Conservation (phyloP, 2,329 filamentous ascomycete genomes). For the Microsporum audouinii region DNA sequence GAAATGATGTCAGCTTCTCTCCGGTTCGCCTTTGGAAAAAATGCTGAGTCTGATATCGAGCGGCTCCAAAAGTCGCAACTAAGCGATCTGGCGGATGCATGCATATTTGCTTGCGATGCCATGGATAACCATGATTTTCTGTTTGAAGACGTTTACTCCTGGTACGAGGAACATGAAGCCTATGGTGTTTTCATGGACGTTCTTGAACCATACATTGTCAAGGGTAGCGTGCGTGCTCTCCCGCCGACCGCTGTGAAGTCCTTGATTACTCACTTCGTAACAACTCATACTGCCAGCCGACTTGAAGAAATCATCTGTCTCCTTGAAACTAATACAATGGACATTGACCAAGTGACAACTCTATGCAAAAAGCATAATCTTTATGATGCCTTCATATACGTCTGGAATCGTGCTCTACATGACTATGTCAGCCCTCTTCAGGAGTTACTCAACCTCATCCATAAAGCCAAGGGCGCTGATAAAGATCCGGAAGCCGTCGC, state of each 20-base stretch:
- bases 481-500: constrained; percentile 44
- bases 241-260: constrained; percentile 79
- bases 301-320: constrained; percentile 92
- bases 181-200: constrained; percentile 74
- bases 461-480: constrained; percentile 20
- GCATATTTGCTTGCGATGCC: constrained; percentile 69
- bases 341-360: constrained; percentile 82
- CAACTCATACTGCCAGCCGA: constrained; percentile 59
- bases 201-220: constrained; percentile 77
- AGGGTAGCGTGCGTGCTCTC: constrained; percentile 59
- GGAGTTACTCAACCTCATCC: constrained; percentile 53
- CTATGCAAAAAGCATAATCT: constrained; percentile 85
- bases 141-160: constrained; percentile 82
- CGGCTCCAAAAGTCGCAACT: constrained; percentile 52
- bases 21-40: constrained; percentile 70
- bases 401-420: constrained; percentile 82
- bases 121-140: constrained; percentile 72
- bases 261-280: constrained; percentile 69
- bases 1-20: constrained; percentile 91
- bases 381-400: constrained; percentile 90
- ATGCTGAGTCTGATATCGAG: constrained; percentile 36
- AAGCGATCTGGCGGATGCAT: constrained; percentile 66
- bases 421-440: constrained; percentile 88
- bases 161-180: constrained; percentile 66
- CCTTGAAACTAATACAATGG: constrained; percentile 79